Evolutionary conservation across 1,284 basidiomycete genomes (phyloP).

Genomic region (Lentinula novae-zelandiae): DNA sequence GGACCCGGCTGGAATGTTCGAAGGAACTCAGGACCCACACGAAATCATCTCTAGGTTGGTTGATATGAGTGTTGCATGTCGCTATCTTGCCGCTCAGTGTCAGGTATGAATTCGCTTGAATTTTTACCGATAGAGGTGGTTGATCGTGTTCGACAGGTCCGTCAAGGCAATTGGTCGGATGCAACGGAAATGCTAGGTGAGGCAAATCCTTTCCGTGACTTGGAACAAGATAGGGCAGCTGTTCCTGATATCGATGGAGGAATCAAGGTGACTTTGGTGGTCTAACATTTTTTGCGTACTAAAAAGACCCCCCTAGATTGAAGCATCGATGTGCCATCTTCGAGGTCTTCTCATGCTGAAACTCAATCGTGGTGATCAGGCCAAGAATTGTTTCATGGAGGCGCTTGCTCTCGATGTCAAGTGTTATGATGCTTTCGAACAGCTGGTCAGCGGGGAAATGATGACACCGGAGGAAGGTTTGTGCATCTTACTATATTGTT

Average conservation of each 20-base stretch:
- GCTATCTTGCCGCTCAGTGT: conserved; percentile 93
- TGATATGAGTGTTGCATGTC: conserved; percentile 88
- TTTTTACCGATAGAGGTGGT: not conserved
- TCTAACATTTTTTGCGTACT: conserved; percentile 4
- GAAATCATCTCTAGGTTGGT: conserved; percentile 74
- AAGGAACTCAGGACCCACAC: conserved; percentile 56
- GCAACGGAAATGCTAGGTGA: conserved; percentile 94
- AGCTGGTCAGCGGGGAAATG: conserved; percentile 90
- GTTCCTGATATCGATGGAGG: conserved; percentile 79
- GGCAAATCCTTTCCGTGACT: conserved; percentile 79
- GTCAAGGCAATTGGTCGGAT: conserved; percentile 90
- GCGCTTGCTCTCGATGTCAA: conserved; percentile 94
- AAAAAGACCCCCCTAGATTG: conserved; percentile 53
- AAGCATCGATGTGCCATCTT: conserved; percentile 93
- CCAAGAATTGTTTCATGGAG: conserved; percentile 93
- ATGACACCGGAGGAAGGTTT: conserved; percentile 89
- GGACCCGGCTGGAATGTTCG: conserved; percentile 63
- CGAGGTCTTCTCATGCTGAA: conserved; percentile 94
- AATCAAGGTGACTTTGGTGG: conserved; percentile 59
- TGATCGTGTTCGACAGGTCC: conserved; percentile 40
- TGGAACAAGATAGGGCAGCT: conserved; percentile 61
- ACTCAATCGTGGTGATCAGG: conserved; percentile 83
- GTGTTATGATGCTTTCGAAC: conserved; percentile 94
- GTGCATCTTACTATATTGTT: not conserved
- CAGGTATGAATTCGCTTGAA: conserved; percentile 43